Base-by-base conservation (phyloP, 306 rosid genomes). In the Mucuna pruriens region DNA sequence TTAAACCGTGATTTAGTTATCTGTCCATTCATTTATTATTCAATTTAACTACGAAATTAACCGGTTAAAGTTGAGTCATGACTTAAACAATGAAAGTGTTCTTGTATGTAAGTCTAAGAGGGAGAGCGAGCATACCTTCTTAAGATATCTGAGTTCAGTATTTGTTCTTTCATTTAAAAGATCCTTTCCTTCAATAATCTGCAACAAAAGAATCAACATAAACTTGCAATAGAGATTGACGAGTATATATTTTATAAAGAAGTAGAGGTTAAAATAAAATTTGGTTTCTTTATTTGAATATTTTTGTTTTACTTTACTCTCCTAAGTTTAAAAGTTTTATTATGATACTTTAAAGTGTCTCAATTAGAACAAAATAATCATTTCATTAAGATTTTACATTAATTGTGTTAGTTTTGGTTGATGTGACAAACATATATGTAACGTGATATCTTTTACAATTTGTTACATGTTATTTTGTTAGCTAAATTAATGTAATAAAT, bases 111-210 rank as follows among this genome's bases (percentile, higher is more conserved):
- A 12, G 2, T 61, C 9, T 6, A 45, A 61, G 11, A 74, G 67
- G 57, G 80, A 82, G 26, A 71, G 6, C 33, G 77, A 72, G 60
- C 83, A 69, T 88, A 75, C 99, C 98, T 95, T 95, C 79, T 90
- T 95, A 65, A 90, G 88, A 83, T 91, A 91, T 76, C 87, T 87
- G 75, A 95, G 91, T 86, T 95, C 98, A 33, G 94, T 85, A 75
- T 90, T 87, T n/a, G 98, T 93, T 90, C 99, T 95, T 84, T 91
- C 97, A 79, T 93, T 95, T 85, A 93, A 84, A 69, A 93, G 93
- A 83, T 91, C 92, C 5, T 77, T 82, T 78, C 99, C 97, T 80
- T 90, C 89, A 81, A 91, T 79, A 67, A 93, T 93, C 97, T 95
- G 90, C 87, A 84, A 57, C 36, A 79, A 0, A 71, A 45, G 65